Conservation (phyloP, 345 rosid species). For the Populus alba region DNA sequence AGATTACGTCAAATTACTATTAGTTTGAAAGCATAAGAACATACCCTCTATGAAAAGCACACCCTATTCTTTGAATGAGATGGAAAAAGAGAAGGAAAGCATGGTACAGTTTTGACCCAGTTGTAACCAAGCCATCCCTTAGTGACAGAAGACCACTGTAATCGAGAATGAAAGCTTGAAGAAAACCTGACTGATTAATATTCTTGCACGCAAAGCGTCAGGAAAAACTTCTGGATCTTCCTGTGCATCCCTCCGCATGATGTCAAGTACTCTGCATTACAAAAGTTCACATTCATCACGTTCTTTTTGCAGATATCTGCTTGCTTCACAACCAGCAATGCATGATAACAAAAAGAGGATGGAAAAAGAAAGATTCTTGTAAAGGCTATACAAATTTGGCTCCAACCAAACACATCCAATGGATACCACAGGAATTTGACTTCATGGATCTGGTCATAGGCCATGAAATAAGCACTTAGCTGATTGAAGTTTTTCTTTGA, state of each 20-base stretch:
- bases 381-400: neutral
- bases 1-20: conserved; percentile 25
- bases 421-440: neutral
- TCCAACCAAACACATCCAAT: neutral
- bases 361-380: neutral
- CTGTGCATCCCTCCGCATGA: conserved; percentile 76
- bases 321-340: conserved; percentile 3
- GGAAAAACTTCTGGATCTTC: conserved; percentile 65
- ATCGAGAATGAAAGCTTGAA: conserved; percentile 10
- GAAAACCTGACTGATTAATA: conserved; percentile 63
- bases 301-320: conserved; percentile 5
- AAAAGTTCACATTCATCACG: conserved; percentile 9
- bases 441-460: neutral
- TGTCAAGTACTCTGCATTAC: conserved; percentile 70
- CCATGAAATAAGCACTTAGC: neutral
- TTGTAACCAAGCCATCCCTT: neutral
- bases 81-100: neutral
- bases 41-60: neutral
- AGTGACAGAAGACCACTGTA: neutral
- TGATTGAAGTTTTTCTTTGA: neutral
- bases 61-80: neutral
- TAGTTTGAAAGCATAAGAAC: conserved; percentile 1
- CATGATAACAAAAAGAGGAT: conserved; percentile 4
- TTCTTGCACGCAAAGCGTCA: conserved; percentile 68
- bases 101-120: neutral